Evolutionary conservation across 2,329 filamentous ascomycete species (phyloP).

Genomic region (Alternaria hordeiaustralica): DNA sequence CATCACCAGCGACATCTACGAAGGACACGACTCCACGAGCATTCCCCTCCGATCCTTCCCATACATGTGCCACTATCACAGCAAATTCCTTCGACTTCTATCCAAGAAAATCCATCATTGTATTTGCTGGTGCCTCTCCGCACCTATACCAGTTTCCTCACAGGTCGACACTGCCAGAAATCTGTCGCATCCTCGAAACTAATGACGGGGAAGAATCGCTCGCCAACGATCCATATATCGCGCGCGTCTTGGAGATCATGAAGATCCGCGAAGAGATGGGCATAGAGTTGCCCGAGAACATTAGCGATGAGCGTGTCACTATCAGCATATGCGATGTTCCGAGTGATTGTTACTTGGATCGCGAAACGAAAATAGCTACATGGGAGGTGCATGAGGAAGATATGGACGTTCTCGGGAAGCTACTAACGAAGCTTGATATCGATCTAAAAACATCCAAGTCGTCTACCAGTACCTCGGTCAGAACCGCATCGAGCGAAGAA

Average conservation of each 20-base stretch:
- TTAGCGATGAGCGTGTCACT: slow-evolving; percentile 6
- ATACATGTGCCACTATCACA: too few species aligned
- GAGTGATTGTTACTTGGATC: neutral
- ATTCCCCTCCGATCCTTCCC: too few species aligned
- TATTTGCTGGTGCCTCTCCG: neutral
- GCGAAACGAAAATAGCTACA: neutral
- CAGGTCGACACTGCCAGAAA: slow-evolving; percentile 16
- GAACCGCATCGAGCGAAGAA: neutral
- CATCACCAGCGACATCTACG: neutral
- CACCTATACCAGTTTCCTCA: slow-evolving; percentile 21
- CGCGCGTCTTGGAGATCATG: slow-evolving; percentile 20
- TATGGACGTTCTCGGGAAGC: neutral
- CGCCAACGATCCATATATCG: neutral
- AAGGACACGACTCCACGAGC: neutral
- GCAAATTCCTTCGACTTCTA: neutral
- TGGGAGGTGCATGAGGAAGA: slow-evolving; percentile 13
- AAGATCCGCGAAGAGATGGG: slow-evolving; percentile 14
- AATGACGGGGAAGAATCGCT: neutral
- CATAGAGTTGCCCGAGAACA: slow-evolving; percentile 14
- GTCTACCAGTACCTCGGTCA: neutral
- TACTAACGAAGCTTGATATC: neutral
- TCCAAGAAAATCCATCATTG: neutral
- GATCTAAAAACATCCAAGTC: neutral
- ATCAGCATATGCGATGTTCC: slow-evolving; percentile 10
- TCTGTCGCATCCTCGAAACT: slow-evolving; percentile 11